Evolutionary conservation across 257 asterid genomes (phyloP), one percentile per base, ranked within the genome.

Genomic region (Nicotiana undulata): DNA sequence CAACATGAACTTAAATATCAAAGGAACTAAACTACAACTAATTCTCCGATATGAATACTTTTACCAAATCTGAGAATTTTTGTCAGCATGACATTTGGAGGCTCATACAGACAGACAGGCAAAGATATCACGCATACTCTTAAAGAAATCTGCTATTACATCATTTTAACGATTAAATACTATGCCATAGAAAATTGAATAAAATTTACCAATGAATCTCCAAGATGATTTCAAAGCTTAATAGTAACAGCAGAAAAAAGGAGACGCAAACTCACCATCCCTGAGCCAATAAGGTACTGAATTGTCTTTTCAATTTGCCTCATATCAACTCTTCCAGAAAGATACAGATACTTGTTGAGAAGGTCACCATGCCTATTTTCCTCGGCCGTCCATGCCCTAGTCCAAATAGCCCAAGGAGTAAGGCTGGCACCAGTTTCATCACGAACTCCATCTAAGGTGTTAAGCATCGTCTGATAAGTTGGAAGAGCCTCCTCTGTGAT

Each of bases 401-500:
- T 92, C 97, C 95, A 90, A 85, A 88, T 72, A 46, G 93, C 97
- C 94, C 94, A 92, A 0, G 97, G 88, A 79, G 92, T 88, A 77
- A 29, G 91, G 87, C 94, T 91, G 58, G 96, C 96, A 20, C 96
- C 94, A 0, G 94, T 91, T 79, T 93, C 96, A 74, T 93, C 96
- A n/a, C 91, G 89, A 75, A 91, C 96, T 13, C 88, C 93, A 81
- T 93, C 96, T 0, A 93, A 89, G 52, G 97, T 93, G 85, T 91
- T 91, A 12, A 93, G 84, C 96, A 93, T 90, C 4, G 96, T 93
- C 86, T 91, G 97, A 77, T 93, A 91, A 17, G 97, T 93, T 7
- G 97, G 97, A 51, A 93, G 94, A 1, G 97, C 94, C 87, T 91
- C 96, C 83, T 91, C 94, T 0, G 96, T 88, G 75, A 91, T 90